Evolutionary conservation across 2,329 filamentous ascomycete genomes (phyloP).

Genomic region (Sporothrix humicola): DNA sequence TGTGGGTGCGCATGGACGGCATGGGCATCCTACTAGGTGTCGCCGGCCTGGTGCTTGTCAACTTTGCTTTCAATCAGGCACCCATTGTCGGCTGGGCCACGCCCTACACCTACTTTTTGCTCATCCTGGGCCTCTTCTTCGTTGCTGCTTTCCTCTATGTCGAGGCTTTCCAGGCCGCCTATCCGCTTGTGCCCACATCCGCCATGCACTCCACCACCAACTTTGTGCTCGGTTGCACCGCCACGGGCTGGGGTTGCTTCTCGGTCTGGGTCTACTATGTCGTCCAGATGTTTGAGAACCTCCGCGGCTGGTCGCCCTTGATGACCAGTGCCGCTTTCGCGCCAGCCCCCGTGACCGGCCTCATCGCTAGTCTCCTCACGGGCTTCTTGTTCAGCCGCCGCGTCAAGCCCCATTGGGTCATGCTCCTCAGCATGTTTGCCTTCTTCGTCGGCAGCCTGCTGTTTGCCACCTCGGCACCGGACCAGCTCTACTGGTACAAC

Average conservation of each 20-base stretch:
- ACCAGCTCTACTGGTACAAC: slow-evolving; percentile 69
- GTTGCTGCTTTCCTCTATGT: slow-evolving; percentile 58
- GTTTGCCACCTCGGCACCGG: slow-evolving; percentile 55
- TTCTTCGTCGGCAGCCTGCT: slow-evolving; percentile 53
- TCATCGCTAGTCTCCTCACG: slow-evolving; percentile 52
- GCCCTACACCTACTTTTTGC: slow-evolving; percentile 56
- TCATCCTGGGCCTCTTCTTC: slow-evolving; percentile 58
- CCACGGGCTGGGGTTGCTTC: slow-evolving; percentile 51
- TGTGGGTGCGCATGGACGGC: slow-evolving; percentile 42
- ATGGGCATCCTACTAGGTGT: slow-evolving; percentile 49
- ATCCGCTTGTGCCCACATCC: slow-evolving; percentile 59
- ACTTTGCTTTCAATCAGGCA: slow-evolving; percentile 65
- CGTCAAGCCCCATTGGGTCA: slow-evolving; percentile 49
- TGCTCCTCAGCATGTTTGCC: slow-evolving; percentile 52
- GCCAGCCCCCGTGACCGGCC: slow-evolving; percentile 53
- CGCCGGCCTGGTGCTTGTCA: slow-evolving; percentile 58
- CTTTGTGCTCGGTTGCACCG: slow-evolving; percentile 57
- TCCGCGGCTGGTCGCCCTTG: slow-evolving; percentile 50
- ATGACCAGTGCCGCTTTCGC: slow-evolving; percentile 53
- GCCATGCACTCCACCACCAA: slow-evolving; percentile 52
- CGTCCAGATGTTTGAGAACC: slow-evolving; percentile 47
- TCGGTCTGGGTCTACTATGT: slow-evolving; percentile 51
- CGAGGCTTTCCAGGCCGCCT: slow-evolving; percentile 49
- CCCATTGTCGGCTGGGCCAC: slow-evolving; percentile 58
- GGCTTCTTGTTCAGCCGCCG: slow-evolving; percentile 50